Base-by-base conservation (phyloP, 768 basidiomycete species). In the Arthromyces matolae region DNA sequence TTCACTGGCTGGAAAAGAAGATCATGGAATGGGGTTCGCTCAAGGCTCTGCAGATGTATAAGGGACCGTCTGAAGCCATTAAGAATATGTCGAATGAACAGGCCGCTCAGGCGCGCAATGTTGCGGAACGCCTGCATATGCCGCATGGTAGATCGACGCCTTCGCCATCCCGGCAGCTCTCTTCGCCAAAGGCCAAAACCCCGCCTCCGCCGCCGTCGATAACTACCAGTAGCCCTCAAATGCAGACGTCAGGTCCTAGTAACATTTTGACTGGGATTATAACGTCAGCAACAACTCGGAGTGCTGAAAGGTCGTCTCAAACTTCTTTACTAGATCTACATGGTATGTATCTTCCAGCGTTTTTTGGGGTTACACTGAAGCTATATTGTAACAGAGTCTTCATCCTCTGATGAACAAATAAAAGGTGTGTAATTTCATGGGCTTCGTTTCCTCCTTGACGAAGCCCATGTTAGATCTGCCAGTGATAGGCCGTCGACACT, bases 21-120 rank as follows among this genome's bases (percentile, higher is more conserved):
- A 94, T 98, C 62, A 90, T 95, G 51, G 96, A 99, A 65, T 99
- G 96, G 96, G 96, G 96, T 0, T 95, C 92, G 3, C 98, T 99
- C 70, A 93, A 93, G 63, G 89, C 89, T 5, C 62, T 93, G 47
- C 89, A 92, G 62, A 92, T 91, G 87, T 93, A 91, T 61, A 69
- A 85, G 49, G 74, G 84, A 34, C 84, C 87, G 1, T 81, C 86
- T 16, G 68, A 61, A 1, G 64, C 71, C 28, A 67, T 62, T 10
- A 44, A 50, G 40, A 66, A 59, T 13, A 64, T 76, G 45, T 57
- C 68, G n/a, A 66, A 51, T 27, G 71, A 65, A 27, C 71, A 73
- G 51, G 69, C 65, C 13, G 68, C 62, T 10, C 68, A 72, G 39
- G 74, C 75, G 5, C 65, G 66, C 31, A 69, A 57, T 49, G 66